These are phyloP conservation scores for Dichomitus squalens DNA, from an alignment of 1,284 basidiomycete genomes.

Conservation along the genomic window DNA sequence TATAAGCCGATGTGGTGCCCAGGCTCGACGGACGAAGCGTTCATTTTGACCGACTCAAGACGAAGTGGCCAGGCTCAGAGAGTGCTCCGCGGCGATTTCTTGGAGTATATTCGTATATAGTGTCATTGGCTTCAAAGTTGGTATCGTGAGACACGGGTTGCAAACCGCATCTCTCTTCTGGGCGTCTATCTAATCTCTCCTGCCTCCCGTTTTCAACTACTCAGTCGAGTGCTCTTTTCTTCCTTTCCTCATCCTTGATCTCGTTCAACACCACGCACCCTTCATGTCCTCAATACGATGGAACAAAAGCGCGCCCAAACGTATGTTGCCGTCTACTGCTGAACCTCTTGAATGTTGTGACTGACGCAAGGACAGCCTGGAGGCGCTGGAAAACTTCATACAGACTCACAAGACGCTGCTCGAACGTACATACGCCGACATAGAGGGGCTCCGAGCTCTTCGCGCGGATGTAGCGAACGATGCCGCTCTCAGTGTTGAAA, in stretches of 20 bases:
- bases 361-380: constrained; percentile 43
- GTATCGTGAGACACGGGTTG: too few relatives aligned
- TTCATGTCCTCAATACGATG: constrained; percentile 43
- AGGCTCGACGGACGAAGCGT: too few relatives aligned
- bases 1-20: too few relatives aligned
- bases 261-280: background rate
- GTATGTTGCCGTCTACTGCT: constrained; percentile 36
- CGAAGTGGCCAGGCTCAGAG: too few relatives aligned
- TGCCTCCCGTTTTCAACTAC: too few relatives aligned
- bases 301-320: constrained; percentile 61
- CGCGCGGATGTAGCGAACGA: constrained; percentile 38
- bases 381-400: constrained; percentile 69
- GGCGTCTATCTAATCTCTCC: too few relatives aligned
- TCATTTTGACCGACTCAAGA: too few relatives aligned
- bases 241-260: background rate
- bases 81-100: too few relatives aligned
- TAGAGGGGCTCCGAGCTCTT: constrained; percentile 52
- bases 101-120: too few relatives aligned
- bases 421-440: constrained; percentile 59
- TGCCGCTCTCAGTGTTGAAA: constrained; percentile 35
- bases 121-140: too few relatives aligned
- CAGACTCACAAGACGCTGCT: constrained; percentile 59
- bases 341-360: background rate
- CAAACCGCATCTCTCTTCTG: too few relatives aligned
- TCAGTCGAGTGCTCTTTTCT: background rate